Percentiles rank a stretch among this genome's conserved stretches.
phyloP scores from a whole-genome alignment of 2,329 filamentous ascomycete genomes.

The Phialemonium atrogriseum region DNA sequence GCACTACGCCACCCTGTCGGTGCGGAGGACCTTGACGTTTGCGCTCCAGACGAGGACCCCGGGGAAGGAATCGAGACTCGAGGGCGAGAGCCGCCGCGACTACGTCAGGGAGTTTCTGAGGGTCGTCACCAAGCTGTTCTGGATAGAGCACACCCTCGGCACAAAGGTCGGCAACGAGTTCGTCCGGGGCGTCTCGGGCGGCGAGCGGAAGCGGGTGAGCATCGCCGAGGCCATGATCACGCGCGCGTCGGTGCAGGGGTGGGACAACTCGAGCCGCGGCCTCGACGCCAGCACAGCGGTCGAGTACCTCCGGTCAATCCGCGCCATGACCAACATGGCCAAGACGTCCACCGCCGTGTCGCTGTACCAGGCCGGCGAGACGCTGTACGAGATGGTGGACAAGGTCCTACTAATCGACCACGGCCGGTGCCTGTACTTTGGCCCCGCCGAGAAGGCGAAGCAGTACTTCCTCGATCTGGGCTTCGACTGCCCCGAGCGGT shows the following conservation, averaged over 20 bases:
- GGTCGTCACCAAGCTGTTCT: constrained; percentile 48
- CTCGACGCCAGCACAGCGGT: constrained; percentile 1
- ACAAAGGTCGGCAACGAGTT: constrained; percentile 68
- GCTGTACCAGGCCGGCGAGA: constrained; percentile 55
- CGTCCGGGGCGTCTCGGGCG: constrained; percentile 61
- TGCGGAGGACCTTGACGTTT: constrained; percentile 64
- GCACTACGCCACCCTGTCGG: constrained; percentile 66
- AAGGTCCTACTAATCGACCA: constrained; percentile 62
- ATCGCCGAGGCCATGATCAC: constrained; percentile 70
- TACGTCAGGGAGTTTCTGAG: constrained; percentile 47
- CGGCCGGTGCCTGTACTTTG: constrained; percentile 61
- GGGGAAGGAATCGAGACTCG: constrained; percentile 2
- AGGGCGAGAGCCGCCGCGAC: constrained; percentile 38
- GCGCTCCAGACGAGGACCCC: constrained; percentile 60
- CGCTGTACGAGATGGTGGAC: constrained; percentile 56
- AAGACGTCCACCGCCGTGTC: constrained; percentile 41
- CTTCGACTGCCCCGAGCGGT: constrained; percentile 47
- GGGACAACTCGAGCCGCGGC: constrained; percentile 1
- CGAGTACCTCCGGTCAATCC: constrained; percentile 1
- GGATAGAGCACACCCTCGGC: constrained; percentile 58
- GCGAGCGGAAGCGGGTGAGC: constrained; percentile 67
- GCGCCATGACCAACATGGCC: background rate
- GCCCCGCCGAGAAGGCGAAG: constrained; percentile 51
- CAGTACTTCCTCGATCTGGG: constrained; percentile 60
- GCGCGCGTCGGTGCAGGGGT: constrained; percentile 42